Evolutionary conservation across 2,329 filamentous ascomycete genomes (phyloP).

Genomic region (Alternaria conjuncta): DNA sequence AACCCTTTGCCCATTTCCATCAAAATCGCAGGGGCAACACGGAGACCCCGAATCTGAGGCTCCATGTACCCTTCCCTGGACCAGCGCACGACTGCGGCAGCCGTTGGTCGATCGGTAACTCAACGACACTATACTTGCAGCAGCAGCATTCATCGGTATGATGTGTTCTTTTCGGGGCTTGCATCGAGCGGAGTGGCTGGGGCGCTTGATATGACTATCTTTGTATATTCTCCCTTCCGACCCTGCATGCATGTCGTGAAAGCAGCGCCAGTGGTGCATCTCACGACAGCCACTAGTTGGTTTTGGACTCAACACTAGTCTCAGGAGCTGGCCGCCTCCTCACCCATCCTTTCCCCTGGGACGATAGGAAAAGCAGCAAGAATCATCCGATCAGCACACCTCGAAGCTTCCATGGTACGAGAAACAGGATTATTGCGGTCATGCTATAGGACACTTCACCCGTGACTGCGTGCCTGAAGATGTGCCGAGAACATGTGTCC

Average conservation of each 20-base stretch:
- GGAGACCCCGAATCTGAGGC: constrained; percentile 17
- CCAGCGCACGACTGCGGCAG: constrained; percentile 13
- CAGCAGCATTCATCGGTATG: constrained; percentile 1
- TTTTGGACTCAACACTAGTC: not conserved
- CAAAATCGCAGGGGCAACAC: constrained; percentile 14
- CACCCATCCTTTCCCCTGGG: not conserved
- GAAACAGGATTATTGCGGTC: constrained; percentile 1
- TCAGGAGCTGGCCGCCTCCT: not conserved
- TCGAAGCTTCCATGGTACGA: not conserved
- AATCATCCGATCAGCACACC: constrained; percentile 8
- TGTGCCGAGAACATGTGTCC: not conserved
- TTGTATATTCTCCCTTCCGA: constrained; percentile 2
- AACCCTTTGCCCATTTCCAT: not conserved
- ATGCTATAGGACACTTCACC: not conserved
- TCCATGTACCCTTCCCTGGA: constrained; percentile 6
- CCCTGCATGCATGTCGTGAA: constrained; percentile 3
- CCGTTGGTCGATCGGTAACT: constrained; percentile 17
- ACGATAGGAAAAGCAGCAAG: not conserved
- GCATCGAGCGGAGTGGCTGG: not conserved
- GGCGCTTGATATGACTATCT: not conserved
- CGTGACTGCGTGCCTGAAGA: constrained; percentile 3
- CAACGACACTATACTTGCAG: constrained; percentile 6
- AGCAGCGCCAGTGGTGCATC: not conserved
- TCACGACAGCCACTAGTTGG: constrained; percentile 1
- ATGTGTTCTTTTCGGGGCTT: constrained; percentile 4